Evolutionary conservation across 768 basidiomycete species (phyloP), one percentile per base, ranked within the genome.

Genomic region (Hypsizygus marmoreus): DNA sequence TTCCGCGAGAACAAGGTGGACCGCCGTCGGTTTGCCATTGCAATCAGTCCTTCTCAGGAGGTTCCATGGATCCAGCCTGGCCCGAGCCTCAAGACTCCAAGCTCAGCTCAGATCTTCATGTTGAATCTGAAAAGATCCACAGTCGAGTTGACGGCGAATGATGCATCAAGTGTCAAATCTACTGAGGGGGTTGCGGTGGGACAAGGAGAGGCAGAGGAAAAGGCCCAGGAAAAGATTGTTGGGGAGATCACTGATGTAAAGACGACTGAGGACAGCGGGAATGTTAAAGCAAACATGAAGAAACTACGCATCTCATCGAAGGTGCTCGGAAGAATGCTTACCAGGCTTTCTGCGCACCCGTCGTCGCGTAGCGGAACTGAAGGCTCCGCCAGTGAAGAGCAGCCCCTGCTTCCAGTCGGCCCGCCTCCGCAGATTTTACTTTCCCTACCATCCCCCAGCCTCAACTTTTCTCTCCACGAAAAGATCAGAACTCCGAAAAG

Each of bases 1-100:
- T 55, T 55, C 36, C 44, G 30, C 23, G 54, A 55, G 32, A 41
- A 19, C 6, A 47, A 35, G 19, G 36, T 58, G 32, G 50, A 62
- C 23, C 40, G 53, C 12, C 55, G 59, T 17, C 53, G 59, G 2
- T 60, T 59, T 31, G 59, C 33, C 11, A 38, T 62, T 10, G 53
- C 52, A 14, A 38, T 49, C 9, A 62, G 57, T 17, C 57, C 61
- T 11, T 35, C 46, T 14, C 40, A 46, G 22, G 54, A 51, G 7
- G 51, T 54, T 3, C 51, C 54, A 3, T 58, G 56, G 56, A 47
- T 30, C 1, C 40, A 36, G 14, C 23, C 35, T 8, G 25, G 26
- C 7, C 36, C n/a, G n/a, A n/a, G n/a, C n/a, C n/a, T n/a, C n/a
- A n/a, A 32, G 26, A 22, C 30, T 17, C 37, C 16, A 31, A 54